These are phyloP conservation scores for Lasiodiplodia gonubiensis DNA, from an alignment of 2,329 filamentous ascomycete genomes.

Conservation along the genomic window DNA sequence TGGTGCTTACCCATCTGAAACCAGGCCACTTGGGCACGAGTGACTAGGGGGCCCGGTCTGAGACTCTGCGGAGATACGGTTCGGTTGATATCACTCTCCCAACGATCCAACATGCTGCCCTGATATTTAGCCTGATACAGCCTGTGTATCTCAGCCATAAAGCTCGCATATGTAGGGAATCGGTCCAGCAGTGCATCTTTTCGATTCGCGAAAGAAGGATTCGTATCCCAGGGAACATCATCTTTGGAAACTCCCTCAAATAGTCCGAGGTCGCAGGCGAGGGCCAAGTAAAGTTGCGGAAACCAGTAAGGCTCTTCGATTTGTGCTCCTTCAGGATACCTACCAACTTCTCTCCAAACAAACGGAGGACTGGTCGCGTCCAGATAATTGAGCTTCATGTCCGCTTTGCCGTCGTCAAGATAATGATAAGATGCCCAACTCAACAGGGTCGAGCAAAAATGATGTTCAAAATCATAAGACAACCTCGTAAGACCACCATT, in stretches of 20 bases:
- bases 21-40: background rate
- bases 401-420: background rate
- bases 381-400: background rate
- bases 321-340: background rate
- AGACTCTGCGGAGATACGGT: background rate
- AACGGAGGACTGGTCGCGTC: background rate
- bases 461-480: background rate
- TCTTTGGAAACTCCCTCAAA: background rate
- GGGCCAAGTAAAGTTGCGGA: conserved; percentile 12
- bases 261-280: background rate
- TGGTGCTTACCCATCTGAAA: background rate
- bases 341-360: background rate
- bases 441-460: background rate
- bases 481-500: background rate
- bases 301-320: background rate
- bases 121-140: background rate
- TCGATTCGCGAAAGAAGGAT: background rate
- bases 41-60: background rate
- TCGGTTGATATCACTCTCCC: background rate
- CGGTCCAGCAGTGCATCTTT: background rate
- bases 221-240: background rate
- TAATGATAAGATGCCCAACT: background rate
- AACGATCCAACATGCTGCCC: background rate
- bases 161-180: background rate
- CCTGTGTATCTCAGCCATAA: background rate